Conservation (phyloP, 768 basidiomycete genomes). For the Auricularia auricula-judae region DNA sequence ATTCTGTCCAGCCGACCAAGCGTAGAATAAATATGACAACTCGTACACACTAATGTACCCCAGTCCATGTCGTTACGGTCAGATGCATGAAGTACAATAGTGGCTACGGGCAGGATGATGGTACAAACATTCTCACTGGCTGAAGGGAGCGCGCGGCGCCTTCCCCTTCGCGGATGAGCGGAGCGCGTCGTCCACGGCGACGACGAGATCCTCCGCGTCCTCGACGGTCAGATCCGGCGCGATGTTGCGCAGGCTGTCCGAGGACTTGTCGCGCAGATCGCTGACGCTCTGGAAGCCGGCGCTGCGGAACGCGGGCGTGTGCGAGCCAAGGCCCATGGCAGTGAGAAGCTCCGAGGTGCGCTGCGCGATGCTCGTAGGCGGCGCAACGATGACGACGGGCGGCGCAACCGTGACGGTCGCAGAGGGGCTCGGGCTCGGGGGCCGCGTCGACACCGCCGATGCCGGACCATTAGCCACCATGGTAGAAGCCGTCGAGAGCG, state of each 20-base stretch:
- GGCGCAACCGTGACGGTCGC: not conserved
- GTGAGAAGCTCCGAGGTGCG: not conserved
- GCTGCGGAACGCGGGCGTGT: not conserved
- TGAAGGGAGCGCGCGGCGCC: not conserved
- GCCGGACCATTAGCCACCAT: not conserved
- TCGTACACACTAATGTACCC: not conserved
- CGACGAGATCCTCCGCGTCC: not conserved
- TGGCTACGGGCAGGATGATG: not conserved
- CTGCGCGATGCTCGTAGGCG: not conserved
- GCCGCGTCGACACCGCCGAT: not conserved
- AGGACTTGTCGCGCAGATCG: not conserved
- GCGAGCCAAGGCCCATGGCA: not conserved
- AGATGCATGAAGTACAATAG: not conserved
- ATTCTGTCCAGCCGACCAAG: not conserved
- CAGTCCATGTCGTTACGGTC: not conserved
- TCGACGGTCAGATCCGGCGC: not conserved
- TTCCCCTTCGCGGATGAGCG: not conserved
- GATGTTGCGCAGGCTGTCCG: not conserved
- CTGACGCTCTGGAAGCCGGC: not conserved
- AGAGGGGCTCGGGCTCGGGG: not conserved
- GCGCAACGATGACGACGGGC: not conserved
- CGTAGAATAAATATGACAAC: not conserved
- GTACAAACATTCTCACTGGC: not conserved
- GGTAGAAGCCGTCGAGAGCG: not conserved
- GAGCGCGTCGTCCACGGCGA: not conserved